Base-by-base conservation (phyloP, 2,329 filamentous ascomycete genomes). In the Colletotrichum tropicicola region DNA sequence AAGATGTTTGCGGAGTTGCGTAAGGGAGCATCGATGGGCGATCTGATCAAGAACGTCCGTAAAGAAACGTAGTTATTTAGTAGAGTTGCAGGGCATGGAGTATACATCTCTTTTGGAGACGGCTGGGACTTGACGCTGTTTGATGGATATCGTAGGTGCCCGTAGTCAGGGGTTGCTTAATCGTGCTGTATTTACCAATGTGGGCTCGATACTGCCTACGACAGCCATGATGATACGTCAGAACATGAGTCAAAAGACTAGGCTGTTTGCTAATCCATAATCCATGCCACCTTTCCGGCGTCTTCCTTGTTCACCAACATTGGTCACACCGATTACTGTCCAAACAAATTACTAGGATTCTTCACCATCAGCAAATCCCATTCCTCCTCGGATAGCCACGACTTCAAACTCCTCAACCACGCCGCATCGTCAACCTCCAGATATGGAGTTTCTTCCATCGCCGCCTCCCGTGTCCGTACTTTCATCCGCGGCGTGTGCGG, bases 401-500 rank as follows among this genome's bases (percentile, higher is more conserved):
- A 41, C n/a, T 57, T 67, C 13, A 73, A 12, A 17, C 59, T 73
- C 55, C 41, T 51, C 7, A 73, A 39, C 71, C 71, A 73, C 2
- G 68, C 61, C 9, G 65, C 68, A 32, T 73, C 71, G 25, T 73
- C 67, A 2, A 73, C 68, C 5, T 68, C 66, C 3, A 73, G 32
- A 15, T 68, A 69, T 0, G 71, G 69, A 6, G 74, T 74, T 56
- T 77, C 76, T 4, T 62, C 68, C 58, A 79, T 56, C 1, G 75
- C 77, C 30, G 76, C 76, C 48, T 78, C 73, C 5, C 63, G 69
- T 5, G 61, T 73, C 0, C 77, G 73, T 1, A 77, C 72, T 53
- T 74, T 78, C 77, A 78, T 79, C 15, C 73, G 69, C 0, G 77
- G 76, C 2, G 75, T 78, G 61, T 79, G 77, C 2, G 77, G 76